Conservation (phyloP, 1,284 basidiomycete species). For the Papiliotrema laurentii region DNA sequence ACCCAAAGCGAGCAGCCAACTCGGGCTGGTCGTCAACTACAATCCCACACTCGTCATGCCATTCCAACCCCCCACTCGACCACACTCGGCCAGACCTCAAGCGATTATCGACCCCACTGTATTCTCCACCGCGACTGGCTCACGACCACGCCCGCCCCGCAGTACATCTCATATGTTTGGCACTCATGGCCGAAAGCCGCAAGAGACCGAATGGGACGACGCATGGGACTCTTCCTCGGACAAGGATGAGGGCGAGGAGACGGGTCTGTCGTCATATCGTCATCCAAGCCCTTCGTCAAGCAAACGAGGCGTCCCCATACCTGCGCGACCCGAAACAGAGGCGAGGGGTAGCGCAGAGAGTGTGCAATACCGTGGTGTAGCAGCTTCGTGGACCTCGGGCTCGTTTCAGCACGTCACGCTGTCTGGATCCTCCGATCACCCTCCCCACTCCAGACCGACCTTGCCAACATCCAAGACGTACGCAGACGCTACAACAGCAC, state of each 20-base stretch:
- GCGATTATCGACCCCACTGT: constrained; percentile 25
- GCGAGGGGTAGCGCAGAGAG: too few species aligned
- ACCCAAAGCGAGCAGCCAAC: too few species aligned
- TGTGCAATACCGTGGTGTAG: too few species aligned
- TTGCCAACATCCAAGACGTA: constrained; percentile 23
- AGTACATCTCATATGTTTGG: too few species aligned
- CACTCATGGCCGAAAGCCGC: not conserved
- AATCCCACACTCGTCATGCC: constrained; percentile 29
- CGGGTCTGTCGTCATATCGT: too few species aligned
- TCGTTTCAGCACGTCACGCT: constrained; percentile 27
- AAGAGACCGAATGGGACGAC: constrained; percentile 72
- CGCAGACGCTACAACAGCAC: constrained; percentile 26
- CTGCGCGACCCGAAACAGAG: too few species aligned
- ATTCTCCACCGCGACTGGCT: constrained; percentile 24
- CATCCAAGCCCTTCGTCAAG: too few species aligned
- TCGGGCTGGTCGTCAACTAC: not conserved
- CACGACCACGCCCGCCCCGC: too few species aligned
- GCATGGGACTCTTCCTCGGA: constrained; percentile 85
- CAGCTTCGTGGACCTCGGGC: constrained; percentile 29
- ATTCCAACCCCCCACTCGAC: constrained; percentile 39
- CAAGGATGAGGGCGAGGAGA: constrained; percentile 60
- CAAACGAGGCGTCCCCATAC: too few species aligned
- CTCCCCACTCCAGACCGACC: constrained; percentile 8
- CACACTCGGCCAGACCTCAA: constrained; percentile 42
- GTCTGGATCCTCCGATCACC: constrained; percentile 9